Percentiles rank a stretch among this genome's conserved stretches.
Conservation (phyloP, 2,329 filamentous ascomycete genomes). For the Fulvia fulva region DNA sequence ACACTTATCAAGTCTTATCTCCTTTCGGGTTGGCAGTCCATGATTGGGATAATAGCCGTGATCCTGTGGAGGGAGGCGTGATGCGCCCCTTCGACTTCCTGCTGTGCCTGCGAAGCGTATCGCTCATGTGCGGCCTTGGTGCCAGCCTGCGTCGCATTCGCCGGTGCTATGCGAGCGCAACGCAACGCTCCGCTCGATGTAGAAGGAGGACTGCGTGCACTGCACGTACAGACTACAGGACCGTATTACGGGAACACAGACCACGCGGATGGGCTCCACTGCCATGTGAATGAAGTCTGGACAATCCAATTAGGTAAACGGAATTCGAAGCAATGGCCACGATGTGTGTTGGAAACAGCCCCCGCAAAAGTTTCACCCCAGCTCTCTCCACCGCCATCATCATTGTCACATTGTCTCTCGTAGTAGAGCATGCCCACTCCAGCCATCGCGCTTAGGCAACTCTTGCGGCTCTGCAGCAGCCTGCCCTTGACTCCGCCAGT, state of each 20-base stretch:
- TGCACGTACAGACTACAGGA: background rate
- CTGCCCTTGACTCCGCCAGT: conserved; percentile 47
- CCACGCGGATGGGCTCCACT: background rate
- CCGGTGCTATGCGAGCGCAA: background rate
- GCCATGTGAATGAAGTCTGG: background rate
- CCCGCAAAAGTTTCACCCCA: background rate
- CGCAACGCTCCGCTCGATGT: background rate
- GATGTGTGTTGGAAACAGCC: background rate
- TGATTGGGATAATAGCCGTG: conserved; percentile 18
- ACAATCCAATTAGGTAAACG: background rate
- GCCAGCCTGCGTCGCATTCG: background rate
- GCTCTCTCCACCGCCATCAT: background rate
- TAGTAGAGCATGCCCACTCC: conserved; percentile 19
- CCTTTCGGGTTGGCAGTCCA: conserved; percentile 12
- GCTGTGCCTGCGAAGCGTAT: background rate
- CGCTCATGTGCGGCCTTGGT: background rate
- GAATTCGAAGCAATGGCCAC: background rate
- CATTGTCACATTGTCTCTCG: conserved; percentile 8
- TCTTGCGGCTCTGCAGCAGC: conserved; percentile 70
- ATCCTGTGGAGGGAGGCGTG: conserved; percentile 5
- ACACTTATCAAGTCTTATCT: conserved; percentile 20
- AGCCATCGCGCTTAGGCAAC: conserved; percentile 50
- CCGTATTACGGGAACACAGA: background rate
- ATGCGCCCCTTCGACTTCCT: background rate
- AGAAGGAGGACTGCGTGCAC: background rate